Evolutionary conservation across 805 yeast genomes (phyloP).

Genomic region (Komagataella pseudopastoris): DNA sequence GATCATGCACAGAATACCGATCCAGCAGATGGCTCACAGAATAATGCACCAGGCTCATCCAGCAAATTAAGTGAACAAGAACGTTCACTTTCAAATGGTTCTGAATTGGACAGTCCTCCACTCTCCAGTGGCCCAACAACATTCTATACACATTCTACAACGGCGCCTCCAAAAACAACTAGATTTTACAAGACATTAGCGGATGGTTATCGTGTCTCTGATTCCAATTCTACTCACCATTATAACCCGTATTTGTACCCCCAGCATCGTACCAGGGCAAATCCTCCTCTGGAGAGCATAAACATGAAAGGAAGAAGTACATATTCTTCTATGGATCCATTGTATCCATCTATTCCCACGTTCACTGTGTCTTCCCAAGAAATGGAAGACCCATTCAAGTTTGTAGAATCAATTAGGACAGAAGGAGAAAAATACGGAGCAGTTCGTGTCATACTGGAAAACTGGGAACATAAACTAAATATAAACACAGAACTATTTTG

Average conservation of each 20-base stretch:
- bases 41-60: not conserved
- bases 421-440: conserved; percentile 59
- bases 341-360: conserved; percentile 30
- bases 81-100: not conserved
- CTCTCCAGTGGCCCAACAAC: not conserved
- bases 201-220: not conserved
- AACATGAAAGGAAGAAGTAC: conserved; percentile 7
- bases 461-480: conserved; percentile 19
- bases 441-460: conserved; percentile 48
- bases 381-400: conserved; percentile 51
- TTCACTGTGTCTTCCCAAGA: conserved; percentile 41
- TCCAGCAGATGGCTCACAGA: not conserved
- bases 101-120: not conserved
- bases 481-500: conserved; percentile 32
- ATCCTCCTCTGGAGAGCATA: conserved; percentile 25
- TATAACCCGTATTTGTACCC: conserved; percentile 33
- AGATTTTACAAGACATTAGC: not conserved
- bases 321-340: not conserved
- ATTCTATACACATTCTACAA: not conserved
- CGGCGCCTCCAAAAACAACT: not conserved
- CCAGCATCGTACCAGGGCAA: conserved; percentile 28
- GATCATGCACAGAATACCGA: not conserved
- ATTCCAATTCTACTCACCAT: conserved; percentile 13
- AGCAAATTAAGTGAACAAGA: not conserved
- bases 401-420: conserved; percentile 37